Base-by-base conservation (phyloP, 2,329 filamentous ascomycete species). In the Aspergillus pseudoviridinutans region DNA sequence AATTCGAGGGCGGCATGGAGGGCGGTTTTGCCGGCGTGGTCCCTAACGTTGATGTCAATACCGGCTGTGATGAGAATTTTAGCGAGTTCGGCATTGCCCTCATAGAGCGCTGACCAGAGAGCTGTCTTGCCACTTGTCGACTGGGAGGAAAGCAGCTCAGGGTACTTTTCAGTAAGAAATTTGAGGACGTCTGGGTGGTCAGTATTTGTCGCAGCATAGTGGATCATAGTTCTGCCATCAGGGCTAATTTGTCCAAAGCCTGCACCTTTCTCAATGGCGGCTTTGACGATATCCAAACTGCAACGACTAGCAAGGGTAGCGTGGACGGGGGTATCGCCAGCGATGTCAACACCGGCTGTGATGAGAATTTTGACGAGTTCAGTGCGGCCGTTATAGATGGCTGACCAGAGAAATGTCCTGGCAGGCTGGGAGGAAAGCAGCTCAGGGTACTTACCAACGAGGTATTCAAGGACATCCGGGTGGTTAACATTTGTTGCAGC, bases 401-500 rank as follows among this genome's bases (percentile, higher is more conserved):
- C 53, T 8, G 49, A 5, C 27, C 56, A 57, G 41, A 61, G 22
- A 4, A 55, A 51, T 20, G 55, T 62, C 9, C 29, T 17, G 7
- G 49, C 53, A 14, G 49, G 42, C 14, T 10, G 12, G 2, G 41
- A 27, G n/a, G 52, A 38, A 3, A 57, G n/a, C 3, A 44, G 9
- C 2, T 44, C 25, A 8, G 22, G 32, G 24, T n/a, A 47, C 24
- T 27, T 6, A 17, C 17, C 44, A 14, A 47, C 22, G 12, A 47
- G 24, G 44, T 27, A 47, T 20, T 6, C 3, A 14, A 47, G 44
- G 44, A 47, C 44, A 17, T 47, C 44, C 14, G 22, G 44, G 12
- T 47, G 20, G 9, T 14, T 2, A 14, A 0, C 17, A 17, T 47
- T 47, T 17, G 2, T 14, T 14, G 44, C 44, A 27, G 44, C 44